Percentiles rank a stretch among this genome's conserved stretches.
These are phyloP conservation scores for Lachnellula subtilissima DNA, from an alignment of 2,329 filamentous ascomycete genomes.

Conservation along the genomic window DNA sequence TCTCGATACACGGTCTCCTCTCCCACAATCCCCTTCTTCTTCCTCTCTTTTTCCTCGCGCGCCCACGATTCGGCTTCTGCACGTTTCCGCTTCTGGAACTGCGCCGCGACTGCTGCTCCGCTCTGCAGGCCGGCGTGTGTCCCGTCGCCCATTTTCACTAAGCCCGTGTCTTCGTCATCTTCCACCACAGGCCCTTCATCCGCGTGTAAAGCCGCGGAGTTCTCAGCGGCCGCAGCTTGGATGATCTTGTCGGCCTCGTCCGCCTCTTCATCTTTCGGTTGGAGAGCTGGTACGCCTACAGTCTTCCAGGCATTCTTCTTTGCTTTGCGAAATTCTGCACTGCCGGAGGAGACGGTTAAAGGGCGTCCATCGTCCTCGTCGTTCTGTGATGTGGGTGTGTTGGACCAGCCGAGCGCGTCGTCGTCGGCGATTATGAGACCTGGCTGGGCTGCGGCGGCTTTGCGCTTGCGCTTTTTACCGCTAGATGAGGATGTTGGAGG, in stretches of 20 bases:
- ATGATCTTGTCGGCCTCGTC: constrained; percentile 76
- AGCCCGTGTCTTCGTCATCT: constrained; percentile 44
- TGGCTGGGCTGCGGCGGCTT: constrained; percentile 35
- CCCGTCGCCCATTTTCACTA: constrained; percentile 77
- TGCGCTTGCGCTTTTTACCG: constrained; percentile 63
- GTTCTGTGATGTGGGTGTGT: constrained; percentile 42
- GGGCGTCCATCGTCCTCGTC: constrained; percentile 48
- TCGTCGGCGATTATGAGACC: constrained; percentile 64
- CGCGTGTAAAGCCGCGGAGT: constrained; percentile 44
- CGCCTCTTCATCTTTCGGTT: constrained; percentile 40
- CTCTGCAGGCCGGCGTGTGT: constrained; percentile 83
- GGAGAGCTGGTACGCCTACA: constrained; percentile 44
- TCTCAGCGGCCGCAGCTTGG: constrained; percentile 64
- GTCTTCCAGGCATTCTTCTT: constrained; percentile 81
- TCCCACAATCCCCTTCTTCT: constrained; percentile 37
- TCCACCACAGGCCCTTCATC: constrained; percentile 47
- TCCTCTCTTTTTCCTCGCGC: constrained; percentile 37
- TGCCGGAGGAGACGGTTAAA: constrained; percentile 43
- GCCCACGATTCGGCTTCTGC: constrained; percentile 54
- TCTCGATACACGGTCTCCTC: constrained; percentile 93
- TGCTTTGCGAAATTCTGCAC: constrained; percentile 62
- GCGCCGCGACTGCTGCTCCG: constrained; percentile 69
- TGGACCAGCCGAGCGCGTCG: constrained; percentile 41
- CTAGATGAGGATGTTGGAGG: constrained; percentile 43
- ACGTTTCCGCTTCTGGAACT: constrained; percentile 60